Conservation (phyloP, 2,329 filamentous ascomycete genomes). For the Ophiognomonia clavigignenti-juglandacearum region DNA sequence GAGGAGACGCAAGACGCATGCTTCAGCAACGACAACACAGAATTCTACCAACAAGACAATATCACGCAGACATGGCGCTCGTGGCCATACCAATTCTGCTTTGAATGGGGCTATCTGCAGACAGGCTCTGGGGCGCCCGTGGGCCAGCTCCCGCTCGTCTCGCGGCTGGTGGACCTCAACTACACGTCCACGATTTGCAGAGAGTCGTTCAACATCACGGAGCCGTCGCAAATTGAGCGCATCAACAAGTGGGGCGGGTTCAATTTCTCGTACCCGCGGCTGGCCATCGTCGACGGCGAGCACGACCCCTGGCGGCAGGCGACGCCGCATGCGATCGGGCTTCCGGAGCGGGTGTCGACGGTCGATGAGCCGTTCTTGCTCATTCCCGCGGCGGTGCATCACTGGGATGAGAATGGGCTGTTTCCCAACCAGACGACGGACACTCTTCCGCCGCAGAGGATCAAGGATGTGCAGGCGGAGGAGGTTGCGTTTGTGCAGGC, state of each 20-base stretch:
- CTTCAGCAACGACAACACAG: slow-evolving; percentile 29
- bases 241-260: slow-evolving; percentile 77
- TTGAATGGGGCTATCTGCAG: slow-evolving; percentile 71
- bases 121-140: slow-evolving; percentile 66
- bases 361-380: slow-evolving; percentile 66
- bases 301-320: slow-evolving; percentile 77
- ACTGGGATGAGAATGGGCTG: slow-evolving; percentile 74
- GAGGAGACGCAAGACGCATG: slow-evolving; percentile 31
- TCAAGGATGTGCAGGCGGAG: slow-evolving; percentile 53
- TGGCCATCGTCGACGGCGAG: slow-evolving; percentile 74
- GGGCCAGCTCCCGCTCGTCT: slow-evolving; percentile 63
- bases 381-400: slow-evolving; percentile 71
- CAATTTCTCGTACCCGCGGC: slow-evolving; percentile 65
- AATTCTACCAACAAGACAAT: slow-evolving; percentile 29
- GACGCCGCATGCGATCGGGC: slow-evolving; percentile 62
- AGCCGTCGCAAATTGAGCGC: slow-evolving; percentile 54
- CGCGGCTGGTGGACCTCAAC: slow-evolving; percentile 61
- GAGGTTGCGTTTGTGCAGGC: slow-evolving; percentile 58
- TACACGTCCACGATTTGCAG: slow-evolving; percentile 60
- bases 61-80: slow-evolving; percentile 37
- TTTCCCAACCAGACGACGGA: slow-evolving; percentile 56
- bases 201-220: slow-evolving; percentile 64
- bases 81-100: slow-evolving; percentile 53
- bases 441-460: slow-evolving; percentile 51
- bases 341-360: slow-evolving; percentile 53